Conservation (phyloP, 2,329 filamentous ascomycete genomes). For the Aschersonia sp. region DNA sequence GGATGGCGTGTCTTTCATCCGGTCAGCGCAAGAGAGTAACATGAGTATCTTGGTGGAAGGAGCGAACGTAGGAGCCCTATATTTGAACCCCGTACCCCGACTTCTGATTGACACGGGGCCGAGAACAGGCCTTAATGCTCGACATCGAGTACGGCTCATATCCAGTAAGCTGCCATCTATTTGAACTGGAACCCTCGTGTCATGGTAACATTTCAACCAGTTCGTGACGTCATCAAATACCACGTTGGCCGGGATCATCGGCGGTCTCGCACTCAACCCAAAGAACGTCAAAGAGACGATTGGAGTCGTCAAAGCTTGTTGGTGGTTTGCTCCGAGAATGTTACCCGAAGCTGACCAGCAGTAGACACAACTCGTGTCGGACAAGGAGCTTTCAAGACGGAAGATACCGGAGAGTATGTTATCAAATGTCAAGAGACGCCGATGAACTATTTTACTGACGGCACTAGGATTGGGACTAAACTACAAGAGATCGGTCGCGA, state of each 20-base stretch:
- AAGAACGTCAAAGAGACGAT: conserved; percentile 44
- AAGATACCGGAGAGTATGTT: conserved; percentile 29
- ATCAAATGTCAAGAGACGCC: conserved; percentile 7
- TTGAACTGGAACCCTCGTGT: conserved; percentile 4
- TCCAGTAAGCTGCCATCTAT: conserved; percentile 11
- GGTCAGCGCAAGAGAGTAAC: conserved; percentile 41
- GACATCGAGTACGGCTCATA: conserved; percentile 41
- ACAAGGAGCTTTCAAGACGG: conserved; percentile 52
- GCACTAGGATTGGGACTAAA: conserved; percentile 22
- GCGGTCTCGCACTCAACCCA: conserved; percentile 46
- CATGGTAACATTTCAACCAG: neutral
- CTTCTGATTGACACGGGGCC: neutral
- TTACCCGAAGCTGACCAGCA: conserved; percentile 8
- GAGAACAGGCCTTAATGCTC: conserved; percentile 39
- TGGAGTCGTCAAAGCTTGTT: conserved; percentile 55
- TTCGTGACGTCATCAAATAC: conserved; percentile 2
- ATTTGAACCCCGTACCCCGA: conserved; percentile 1
- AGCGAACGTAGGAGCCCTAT: conserved; percentile 21
- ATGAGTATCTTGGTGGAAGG: conserved; percentile 56
- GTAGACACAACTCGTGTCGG: conserved; percentile 48
- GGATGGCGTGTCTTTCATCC: conserved; percentile 52
- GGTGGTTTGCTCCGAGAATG: conserved; percentile 9
- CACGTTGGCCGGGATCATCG: conserved; percentile 36
- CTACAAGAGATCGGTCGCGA: conserved; percentile 33
- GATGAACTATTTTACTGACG: conserved; percentile 8